These are phyloP conservation scores for Magnusiomyces paraingens DNA, from an alignment of 1,139 yeast genomes.

Conservation along the genomic window DNA sequence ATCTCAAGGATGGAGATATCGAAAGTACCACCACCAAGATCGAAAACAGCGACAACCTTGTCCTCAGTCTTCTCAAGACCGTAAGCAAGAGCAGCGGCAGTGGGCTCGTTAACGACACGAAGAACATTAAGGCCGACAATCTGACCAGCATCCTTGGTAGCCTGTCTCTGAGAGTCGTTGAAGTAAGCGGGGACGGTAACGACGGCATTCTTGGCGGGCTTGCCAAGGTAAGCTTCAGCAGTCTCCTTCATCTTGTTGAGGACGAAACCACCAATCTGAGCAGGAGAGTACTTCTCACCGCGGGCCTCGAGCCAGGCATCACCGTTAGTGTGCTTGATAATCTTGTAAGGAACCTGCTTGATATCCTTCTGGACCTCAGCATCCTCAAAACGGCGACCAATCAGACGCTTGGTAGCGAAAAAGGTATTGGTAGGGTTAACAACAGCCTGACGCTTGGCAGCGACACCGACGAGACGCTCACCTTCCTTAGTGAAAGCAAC, in stretches of 20 bases:
- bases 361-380: constrained; percentile 94
- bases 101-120: constrained; percentile 98
- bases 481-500: constrained; percentile 97
- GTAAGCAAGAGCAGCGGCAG: constrained; percentile 98
- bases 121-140: constrained; percentile 93
- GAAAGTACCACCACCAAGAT: constrained; percentile 86
- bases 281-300: constrained; percentile 85
- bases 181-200: constrained; percentile 98
- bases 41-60: constrained; percentile 76
- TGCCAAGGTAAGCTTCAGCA: constrained; percentile 87
- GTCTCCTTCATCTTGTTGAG: constrained; percentile 96
- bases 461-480: constrained; percentile 94
- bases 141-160: constrained; percentile 98
- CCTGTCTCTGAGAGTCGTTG: constrained; percentile 98
- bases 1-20: constrained; percentile 80
- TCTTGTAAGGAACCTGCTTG: constrained; percentile 95
- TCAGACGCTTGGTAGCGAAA: constrained; percentile 96
- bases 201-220: constrained; percentile 81
- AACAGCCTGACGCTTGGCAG: constrained; percentile 98
- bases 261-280: constrained; percentile 95
- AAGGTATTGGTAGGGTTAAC: constrained; percentile 97
- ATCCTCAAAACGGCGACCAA: constrained; percentile 97
- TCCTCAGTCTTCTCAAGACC: constrained; percentile 82
- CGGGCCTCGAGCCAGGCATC: constrained; percentile 99
- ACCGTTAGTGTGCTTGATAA: constrained; percentile 91